A percentile compares a stretch with the other conserved stretches of the same genome.
These are phyloP conservation scores for Cotoneaster glaucophyllus DNA, from an alignment of 306 rosid species.

Conservation along the genomic window DNA sequence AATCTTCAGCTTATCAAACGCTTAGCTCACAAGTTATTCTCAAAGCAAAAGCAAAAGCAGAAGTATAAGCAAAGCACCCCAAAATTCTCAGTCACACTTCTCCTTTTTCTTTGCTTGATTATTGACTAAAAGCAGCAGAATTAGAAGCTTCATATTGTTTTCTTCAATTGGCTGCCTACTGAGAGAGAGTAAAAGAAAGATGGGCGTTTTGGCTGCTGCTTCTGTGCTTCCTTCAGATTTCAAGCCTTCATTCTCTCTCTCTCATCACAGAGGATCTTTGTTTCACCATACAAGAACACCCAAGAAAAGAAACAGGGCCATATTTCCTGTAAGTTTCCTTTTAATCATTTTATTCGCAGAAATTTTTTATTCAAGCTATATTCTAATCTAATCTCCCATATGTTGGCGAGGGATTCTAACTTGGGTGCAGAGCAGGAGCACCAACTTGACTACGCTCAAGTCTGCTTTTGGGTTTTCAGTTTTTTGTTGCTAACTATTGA, in stretches of 20 bases:
- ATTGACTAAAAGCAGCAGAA: neutral
- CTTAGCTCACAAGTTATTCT: constrained; percentile 16
- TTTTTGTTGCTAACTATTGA: neutral
- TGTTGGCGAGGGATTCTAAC: neutral
- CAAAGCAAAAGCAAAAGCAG: neutral
- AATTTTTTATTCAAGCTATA: neutral
- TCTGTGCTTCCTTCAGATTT: constrained; percentile 49
- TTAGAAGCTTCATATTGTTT: neutral
- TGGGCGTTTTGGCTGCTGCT: constrained; percentile 48
- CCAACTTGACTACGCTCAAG: too few relatives aligned
- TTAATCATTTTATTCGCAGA: neutral
- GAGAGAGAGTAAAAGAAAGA: neutral
- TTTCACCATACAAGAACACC: constrained; percentile 22
- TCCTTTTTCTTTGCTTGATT: neutral
- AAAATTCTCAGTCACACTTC: neutral
- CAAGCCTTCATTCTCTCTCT: constrained; percentile 34
- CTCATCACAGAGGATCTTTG: constrained; percentile 16
- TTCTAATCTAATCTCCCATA: neutral
- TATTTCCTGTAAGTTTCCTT: constrained; percentile 46
- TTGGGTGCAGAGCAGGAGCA: neutral
- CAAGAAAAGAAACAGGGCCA: constrained; percentile 41
- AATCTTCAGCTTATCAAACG: neutral
- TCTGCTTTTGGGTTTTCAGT: too few relatives aligned
- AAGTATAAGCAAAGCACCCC: neutral
- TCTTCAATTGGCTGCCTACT: too few relatives aligned